phyloP scores from a whole-genome alignment of 2,329 filamentous ascomycete genomes.

The Arthroderma sp. region DNA sequence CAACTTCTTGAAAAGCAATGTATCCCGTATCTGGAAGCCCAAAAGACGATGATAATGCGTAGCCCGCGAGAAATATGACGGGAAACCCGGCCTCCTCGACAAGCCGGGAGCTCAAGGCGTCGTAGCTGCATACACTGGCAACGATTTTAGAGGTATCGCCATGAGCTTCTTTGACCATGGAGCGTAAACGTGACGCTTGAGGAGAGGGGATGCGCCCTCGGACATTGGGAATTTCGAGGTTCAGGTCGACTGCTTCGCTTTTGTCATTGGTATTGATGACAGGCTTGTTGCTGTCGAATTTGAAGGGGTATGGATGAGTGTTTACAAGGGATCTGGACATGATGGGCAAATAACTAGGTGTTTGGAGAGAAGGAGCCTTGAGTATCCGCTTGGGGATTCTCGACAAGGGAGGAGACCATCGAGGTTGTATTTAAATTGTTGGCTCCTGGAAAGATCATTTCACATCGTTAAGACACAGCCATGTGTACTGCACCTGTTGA shows the following conservation, averaged over 20 bases:
- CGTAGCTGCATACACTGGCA: slow-evolving; percentile 32
- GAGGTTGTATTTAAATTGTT: too few relatives aligned
- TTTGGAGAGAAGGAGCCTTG: neutral
- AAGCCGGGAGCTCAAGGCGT: slow-evolving; percentile 32
- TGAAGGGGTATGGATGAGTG: slow-evolving; percentile 3
- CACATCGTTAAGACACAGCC: too few relatives aligned
- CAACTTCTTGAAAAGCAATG: slow-evolving; percentile 37
- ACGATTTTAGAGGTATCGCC: slow-evolving; percentile 32
- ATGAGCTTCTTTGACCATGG: slow-evolving; percentile 30
- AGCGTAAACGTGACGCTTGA: slow-evolving; percentile 24
- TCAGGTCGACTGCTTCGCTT: neutral
- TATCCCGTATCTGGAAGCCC: slow-evolving; percentile 38
- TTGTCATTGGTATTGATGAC: neutral
- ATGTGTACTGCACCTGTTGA: too few relatives aligned
- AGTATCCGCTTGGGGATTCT: neutral
- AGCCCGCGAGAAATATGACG: slow-evolving; percentile 33
- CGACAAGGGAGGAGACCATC: neutral
- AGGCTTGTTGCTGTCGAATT: neutral
- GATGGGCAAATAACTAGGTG: neutral
- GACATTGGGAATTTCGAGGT: slow-evolving; percentile 15
- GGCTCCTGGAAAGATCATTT: too few relatives aligned
- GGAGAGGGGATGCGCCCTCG: slow-evolving; percentile 26
- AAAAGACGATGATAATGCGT: slow-evolving; percentile 28
- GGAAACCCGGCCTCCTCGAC: slow-evolving; percentile 36
- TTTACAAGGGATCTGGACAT: slow-evolving; percentile 5